A percentile compares a stretch with the other conserved stretches of the same genome.
Evolutionary conservation across 805 yeast species (phyloP).

Genomic region (Gaillardinia entomophila): DNA sequence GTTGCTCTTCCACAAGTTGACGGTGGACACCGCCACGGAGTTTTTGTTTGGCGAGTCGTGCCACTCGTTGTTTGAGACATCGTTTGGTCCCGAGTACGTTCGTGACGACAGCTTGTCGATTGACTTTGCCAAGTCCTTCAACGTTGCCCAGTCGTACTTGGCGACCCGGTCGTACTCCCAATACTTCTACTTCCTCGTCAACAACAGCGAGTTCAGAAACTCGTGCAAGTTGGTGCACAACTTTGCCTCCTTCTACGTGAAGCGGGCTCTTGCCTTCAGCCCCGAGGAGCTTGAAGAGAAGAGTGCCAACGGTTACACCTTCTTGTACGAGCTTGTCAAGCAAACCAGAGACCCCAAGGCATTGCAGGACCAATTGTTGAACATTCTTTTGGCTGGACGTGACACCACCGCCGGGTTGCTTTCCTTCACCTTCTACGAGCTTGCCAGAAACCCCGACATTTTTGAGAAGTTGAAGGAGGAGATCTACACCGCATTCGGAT

Average conservation of each 20-base stretch:
- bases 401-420: conserved; percentile 38
- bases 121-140: conserved; percentile 30
- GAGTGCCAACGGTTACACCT: conserved; percentile 21
- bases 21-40: conserved; percentile 37
- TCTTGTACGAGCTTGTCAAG: conserved; percentile 34
- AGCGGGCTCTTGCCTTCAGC: conserved; percentile 8
- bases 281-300: conserved; percentile 11
- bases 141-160: conserved; percentile 24
- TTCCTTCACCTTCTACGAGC: conserved; percentile 28
- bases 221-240: conserved; percentile 10
- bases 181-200: conserved; percentile 16
- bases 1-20: conserved; percentile 31
- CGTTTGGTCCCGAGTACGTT: conserved; percentile 21
- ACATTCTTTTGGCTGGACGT: conserved; percentile 38
- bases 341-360: conserved; percentile 30
- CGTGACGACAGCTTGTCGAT: conserved; percentile 1
- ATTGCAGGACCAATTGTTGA: conserved; percentile 33
- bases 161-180: conserved; percentile 26
- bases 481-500: conserved; percentile 24
- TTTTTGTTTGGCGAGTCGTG: conserved; percentile 37
- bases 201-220: conserved; percentile 10
- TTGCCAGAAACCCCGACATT: conserved; percentile 27
- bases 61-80: conserved; percentile 23
- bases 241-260: conserved; percentile 11
- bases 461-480: conserved; percentile 26